phyloP scores from a whole-genome alignment of 2,329 filamentous ascomycete species.

The Talaromyces islandicus region DNA sequence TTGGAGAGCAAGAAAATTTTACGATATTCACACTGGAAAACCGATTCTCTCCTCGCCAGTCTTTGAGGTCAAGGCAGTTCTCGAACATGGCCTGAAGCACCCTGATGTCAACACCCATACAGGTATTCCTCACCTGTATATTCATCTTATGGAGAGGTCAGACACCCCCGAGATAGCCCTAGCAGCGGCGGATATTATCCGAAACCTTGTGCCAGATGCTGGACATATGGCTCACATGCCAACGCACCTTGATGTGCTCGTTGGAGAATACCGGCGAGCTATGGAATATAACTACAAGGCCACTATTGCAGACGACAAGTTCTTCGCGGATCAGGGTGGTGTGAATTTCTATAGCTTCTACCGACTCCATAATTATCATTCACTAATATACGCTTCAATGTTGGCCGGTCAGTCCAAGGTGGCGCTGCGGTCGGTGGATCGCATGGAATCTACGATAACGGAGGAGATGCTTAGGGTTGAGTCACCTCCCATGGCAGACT shows the following conservation, averaged over 20 bases:
- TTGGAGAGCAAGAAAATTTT: slow-evolving; percentile 58
- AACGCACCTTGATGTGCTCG: slow-evolving; percentile 64
- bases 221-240: slow-evolving; percentile 71
- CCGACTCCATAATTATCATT: slow-evolving; percentile 65
- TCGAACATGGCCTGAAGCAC: slow-evolving; percentile 53
- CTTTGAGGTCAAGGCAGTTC: slow-evolving; percentile 51
- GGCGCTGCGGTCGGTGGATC: slow-evolving; percentile 52
- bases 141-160: slow-evolving; percentile 74
- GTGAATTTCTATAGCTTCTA: slow-evolving; percentile 70
- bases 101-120: slow-evolving; percentile 53
- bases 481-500: slow-evolving; percentile 11
- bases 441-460: slow-evolving; percentile 56
- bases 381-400: slow-evolving; percentile 67
- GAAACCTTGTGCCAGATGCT: slow-evolving; percentile 59
- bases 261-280: slow-evolving; percentile 61
- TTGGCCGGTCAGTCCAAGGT: slow-evolving; percentile 58
- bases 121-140: slow-evolving; percentile 67
- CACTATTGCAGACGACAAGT: slow-evolving; percentile 61
- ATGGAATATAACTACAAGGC: slow-evolving; percentile 61
- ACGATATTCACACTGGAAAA: slow-evolving; percentile 55
- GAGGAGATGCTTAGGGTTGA: slow-evolving; percentile 47
- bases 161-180: slow-evolving; percentile 56
- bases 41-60: slow-evolving; percentile 52
- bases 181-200: slow-evolving; percentile 52
- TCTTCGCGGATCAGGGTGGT: slow-evolving; percentile 50